Evolutionary conservation across 2,329 filamentous ascomycete genomes (phyloP).

Genomic region (Coniochaeta sp.): DNA sequence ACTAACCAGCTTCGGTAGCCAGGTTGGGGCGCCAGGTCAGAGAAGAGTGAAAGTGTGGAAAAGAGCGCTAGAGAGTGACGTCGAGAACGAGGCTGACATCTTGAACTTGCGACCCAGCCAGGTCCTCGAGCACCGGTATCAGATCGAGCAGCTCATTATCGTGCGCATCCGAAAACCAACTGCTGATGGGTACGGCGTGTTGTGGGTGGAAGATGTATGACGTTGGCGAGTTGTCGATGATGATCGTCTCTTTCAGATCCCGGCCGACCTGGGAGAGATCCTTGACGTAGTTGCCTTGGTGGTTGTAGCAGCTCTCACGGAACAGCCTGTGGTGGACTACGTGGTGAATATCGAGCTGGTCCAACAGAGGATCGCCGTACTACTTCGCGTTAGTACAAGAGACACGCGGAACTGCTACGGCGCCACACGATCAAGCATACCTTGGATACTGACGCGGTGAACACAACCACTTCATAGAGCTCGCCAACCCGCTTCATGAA

Average conservation of each 20-base stretch:
- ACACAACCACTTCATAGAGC: constrained; percentile 96
- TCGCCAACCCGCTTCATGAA: constrained; percentile 99
- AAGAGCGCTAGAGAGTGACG: constrained; percentile 58
- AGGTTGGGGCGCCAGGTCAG: background rate
- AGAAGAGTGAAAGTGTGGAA: constrained; percentile 7
- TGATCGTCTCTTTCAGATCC: constrained; percentile 94
- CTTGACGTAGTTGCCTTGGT: constrained; percentile 99
- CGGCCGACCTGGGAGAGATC: constrained; percentile 95
- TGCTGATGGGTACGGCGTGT: constrained; percentile 97
- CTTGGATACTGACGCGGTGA: constrained; percentile 97
- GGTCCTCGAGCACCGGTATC: constrained; percentile 95
- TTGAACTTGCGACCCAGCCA: constrained; percentile 79
- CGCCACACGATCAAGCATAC: constrained; percentile 35
- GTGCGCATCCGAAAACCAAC: constrained; percentile 99
- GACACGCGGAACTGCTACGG: background rate
- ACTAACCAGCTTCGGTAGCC: background rate
- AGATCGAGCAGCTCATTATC: constrained; percentile 97
- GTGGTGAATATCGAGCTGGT: constrained; percentile 94
- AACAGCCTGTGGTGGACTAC: constrained; percentile 95
- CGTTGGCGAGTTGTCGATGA: constrained; percentile 98
- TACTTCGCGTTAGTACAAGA: constrained; percentile 27
- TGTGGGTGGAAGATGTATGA: constrained; percentile 99
- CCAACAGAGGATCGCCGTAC: constrained; percentile 94
- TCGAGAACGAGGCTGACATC: constrained; percentile 98
- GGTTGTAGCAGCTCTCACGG: constrained; percentile 98